These are phyloP conservation scores for Arxiozyma bovina DNA, from an alignment of 1,139 yeast species.

Conservation along the genomic window DNA sequence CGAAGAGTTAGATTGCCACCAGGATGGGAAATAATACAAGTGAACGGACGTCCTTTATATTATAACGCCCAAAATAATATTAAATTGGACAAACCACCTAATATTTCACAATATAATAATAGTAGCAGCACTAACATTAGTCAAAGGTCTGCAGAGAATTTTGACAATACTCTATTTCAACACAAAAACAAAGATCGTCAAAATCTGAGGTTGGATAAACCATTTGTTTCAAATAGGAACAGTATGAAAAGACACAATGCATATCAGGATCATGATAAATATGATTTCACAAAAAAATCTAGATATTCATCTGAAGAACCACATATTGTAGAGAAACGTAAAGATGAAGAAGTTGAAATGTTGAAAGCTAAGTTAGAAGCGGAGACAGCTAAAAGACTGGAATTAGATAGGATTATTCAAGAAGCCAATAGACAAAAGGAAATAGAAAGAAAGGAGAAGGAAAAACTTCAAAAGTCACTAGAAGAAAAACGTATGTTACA, in stretches of 20 bases:
- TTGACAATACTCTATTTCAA: conserved; percentile 1
- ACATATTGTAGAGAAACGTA: conserved; percentile 17
- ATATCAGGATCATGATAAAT: conserved; percentile 12
- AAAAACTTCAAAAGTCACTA: conserved; percentile 15
- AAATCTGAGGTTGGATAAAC: not conserved
- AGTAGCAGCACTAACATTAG: not conserved
- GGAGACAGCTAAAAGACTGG: conserved; percentile 22
- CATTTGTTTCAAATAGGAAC: conserved; percentile 4
- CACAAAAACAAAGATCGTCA: not conserved
- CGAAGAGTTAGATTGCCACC: conserved; percentile 29
- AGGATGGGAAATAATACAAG: conserved; percentile 30
- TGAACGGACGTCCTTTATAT: conserved; percentile 29
- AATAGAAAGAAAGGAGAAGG: conserved; percentile 24
- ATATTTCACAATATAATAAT: conserved; percentile 13
- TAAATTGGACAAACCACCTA: conserved; percentile 25
- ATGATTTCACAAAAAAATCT: not conserved
- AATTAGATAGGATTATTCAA: conserved; percentile 35
- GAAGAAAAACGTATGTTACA: conserved; percentile 16
- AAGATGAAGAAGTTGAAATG: conserved; percentile 26
- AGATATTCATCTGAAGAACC: not conserved
- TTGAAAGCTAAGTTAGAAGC: conserved; percentile 21
- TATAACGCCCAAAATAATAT: conserved; percentile 27
- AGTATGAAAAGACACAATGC: not conserved
- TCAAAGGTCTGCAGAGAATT: not conserved
- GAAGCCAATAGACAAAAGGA: conserved; percentile 33